phyloP scores from a whole-genome alignment of 345 rosid genomes.

The Aegle marmelos region DNA sequence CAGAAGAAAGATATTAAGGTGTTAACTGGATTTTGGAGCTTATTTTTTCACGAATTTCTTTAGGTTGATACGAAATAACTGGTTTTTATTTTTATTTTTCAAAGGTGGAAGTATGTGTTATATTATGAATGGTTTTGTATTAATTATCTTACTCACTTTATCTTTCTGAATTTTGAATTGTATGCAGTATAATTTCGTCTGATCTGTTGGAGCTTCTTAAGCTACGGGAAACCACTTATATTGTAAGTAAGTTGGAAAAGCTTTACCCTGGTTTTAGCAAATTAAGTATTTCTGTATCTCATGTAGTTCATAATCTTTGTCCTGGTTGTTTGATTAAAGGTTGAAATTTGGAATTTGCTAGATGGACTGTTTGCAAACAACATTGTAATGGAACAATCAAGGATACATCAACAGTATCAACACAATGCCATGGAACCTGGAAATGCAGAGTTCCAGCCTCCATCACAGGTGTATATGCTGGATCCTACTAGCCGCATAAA shows the following conservation, averaged over 20 bases:
- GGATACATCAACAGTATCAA: constrained; percentile 32
- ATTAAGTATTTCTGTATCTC: neutral
- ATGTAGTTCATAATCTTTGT: neutral
- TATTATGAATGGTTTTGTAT: neutral
- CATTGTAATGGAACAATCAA: constrained; percentile 46
- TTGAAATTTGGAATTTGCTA: constrained; percentile 3
- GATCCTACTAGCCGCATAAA: constrained; percentile 42
- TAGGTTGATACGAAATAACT: neutral
- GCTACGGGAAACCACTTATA: neutral
- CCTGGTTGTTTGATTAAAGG: constrained; percentile 4
- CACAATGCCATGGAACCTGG: constrained; percentile 45
- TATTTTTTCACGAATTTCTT: neutral
- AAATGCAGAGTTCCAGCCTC: constrained; percentile 36
- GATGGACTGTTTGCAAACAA: constrained; percentile 14
- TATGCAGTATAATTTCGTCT: neutral
- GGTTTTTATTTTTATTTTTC: neutral
- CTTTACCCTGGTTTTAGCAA: neutral
- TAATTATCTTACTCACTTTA: neutral
- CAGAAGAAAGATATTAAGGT: neutral
- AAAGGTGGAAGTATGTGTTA: neutral
- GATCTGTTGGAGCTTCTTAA: neutral
- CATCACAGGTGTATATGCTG: constrained; percentile 38
- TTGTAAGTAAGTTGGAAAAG: constrained; percentile 5
- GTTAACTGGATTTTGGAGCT: neutral
- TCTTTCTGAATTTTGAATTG: neutral